A percentile compares a stretch with the other conserved stretches of the same genome.
phyloP scores from a whole-genome alignment of 345 rosid species.

The Citrus inodora region DNA sequence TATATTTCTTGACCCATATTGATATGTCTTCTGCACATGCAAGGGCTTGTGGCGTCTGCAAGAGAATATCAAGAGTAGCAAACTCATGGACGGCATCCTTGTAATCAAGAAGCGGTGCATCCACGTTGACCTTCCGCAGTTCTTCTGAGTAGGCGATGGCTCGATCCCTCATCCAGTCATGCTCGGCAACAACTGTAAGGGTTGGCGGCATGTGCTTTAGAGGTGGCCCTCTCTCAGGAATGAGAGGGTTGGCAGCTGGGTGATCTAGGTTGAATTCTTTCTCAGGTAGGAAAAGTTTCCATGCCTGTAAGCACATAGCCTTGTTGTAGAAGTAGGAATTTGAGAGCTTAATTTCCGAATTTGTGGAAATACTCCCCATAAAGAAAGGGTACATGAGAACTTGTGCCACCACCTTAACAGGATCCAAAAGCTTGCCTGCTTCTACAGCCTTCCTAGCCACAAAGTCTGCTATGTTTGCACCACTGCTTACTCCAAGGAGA shows the following conservation, averaged over 20 bases:
- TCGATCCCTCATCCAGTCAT: slow-evolving; percentile 95
- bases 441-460: slow-evolving; percentile 84
- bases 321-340: slow-evolving; percentile 85
- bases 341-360: slow-evolving; percentile 72
- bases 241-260: slow-evolving; percentile 85
- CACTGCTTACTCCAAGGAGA: slow-evolving; percentile 81
- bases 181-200: slow-evolving; percentile 87
- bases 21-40: slow-evolving; percentile 88
- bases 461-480: slow-evolving; percentile 85
- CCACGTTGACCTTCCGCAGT: slow-evolving; percentile 82
- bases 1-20: slow-evolving; percentile 88
- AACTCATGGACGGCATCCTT: slow-evolving; percentile 96
- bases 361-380: slow-evolving; percentile 72
- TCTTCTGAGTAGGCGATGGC: slow-evolving; percentile 92
- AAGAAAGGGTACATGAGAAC: slow-evolving; percentile 90
- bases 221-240: slow-evolving; percentile 67
- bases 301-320: slow-evolving; percentile 63
- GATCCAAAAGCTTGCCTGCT: slow-evolving; percentile 73
- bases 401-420: slow-evolving; percentile 90
- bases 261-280: slow-evolving; percentile 77
- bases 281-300: slow-evolving; percentile 81
- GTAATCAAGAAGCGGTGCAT: slow-evolving; percentile 87
- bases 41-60: slow-evolving; percentile 83
- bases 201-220: slow-evolving; percentile 91
- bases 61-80: slow-evolving; percentile 88